Evolutionary conservation across 208 protist species (phyloP), one percentile per base, ranked within the genome.

Genomic region (Leishmania major): DNA sequence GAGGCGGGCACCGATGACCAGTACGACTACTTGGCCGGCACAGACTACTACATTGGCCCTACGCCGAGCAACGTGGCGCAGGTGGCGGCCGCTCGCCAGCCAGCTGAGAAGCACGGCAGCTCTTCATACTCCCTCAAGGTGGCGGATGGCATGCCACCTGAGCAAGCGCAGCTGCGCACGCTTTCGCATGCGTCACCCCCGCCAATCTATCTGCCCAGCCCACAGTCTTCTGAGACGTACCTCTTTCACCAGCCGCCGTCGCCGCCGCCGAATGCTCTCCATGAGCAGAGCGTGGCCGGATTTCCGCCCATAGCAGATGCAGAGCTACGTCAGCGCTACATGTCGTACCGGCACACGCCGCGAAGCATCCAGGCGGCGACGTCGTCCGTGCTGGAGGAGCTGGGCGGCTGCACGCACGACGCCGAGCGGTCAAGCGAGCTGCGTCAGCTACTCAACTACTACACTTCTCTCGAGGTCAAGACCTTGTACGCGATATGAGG

Each of bases 381-480:
- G 40, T 85, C 84, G 51, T 71, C 77, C 2, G 78, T 95, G 45
- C 83, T 97, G 67, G 80, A 77, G 43, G 94, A 95, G 60, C 73
- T 97, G 72, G 85, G 87, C 47, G 75, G 81, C 59, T 90, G 88
- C 78, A 92, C 89, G 40, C 87, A 94, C 57, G 87, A 97, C 77
- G 76, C 87, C 0, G 83, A 77, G 75, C 80, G 85, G 25, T 92
- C 91, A 1, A 77, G 86, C 45, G 87, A 96, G 78, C 84, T 97
- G 66, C 90, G 94, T n/a, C 62, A 88, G 76, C 72, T 97, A 62
- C 87, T 97, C n/a, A 84, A 88, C 53, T 95, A 92, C 83, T 97
- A 95, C 82, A 85, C 78, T n/a, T 81, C 85, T 17, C 75, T 91
- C 35, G 84, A 91, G 55, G 57, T 43, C 17, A 73, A 83, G 5